Conservation (phyloP, 768 basidiomycete species). For the Serendipita sp. region DNA sequence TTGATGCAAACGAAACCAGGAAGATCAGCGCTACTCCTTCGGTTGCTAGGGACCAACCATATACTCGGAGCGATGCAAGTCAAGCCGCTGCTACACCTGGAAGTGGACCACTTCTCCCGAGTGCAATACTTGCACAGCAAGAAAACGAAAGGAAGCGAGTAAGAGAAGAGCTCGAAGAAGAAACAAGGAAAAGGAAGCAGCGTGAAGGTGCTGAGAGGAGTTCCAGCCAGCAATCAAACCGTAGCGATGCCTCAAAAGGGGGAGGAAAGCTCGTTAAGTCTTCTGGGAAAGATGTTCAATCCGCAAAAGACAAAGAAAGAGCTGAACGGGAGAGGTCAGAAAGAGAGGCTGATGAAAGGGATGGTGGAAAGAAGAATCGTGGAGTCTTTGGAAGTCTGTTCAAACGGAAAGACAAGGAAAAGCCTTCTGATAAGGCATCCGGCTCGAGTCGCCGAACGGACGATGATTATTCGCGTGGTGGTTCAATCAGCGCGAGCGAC, state of each 20-base stretch:
- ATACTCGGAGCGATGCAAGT: background rate
- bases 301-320: slow-evolving; percentile 34
- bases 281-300: slow-evolving; percentile 26
- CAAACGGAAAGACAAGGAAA: slow-evolving; percentile 46
- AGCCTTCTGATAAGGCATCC: slow-evolving; percentile 42
- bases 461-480: background rate
- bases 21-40: slow-evolving; percentile 65
- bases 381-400: slow-evolving; percentile 68
- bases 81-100: slow-evolving; percentile 7
- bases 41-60: slow-evolving; percentile 39
- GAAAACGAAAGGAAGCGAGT: slow-evolving; percentile 38
- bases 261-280: background rate
- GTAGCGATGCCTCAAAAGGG: slow-evolving; percentile 7
- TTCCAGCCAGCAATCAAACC: slow-evolving; percentile 9
- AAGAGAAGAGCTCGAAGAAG: slow-evolving; percentile 26
- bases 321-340: slow-evolving; percentile 22
- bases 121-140: slow-evolving; percentile 25
- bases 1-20: slow-evolving; percentile 51
- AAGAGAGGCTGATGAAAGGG: slow-evolving; percentile 46
- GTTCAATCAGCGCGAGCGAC: slow-evolving; percentile 4
- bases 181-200: slow-evolving; percentile 2
- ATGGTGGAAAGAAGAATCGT: slow-evolving; percentile 21
- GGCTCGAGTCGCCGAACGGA: background rate
- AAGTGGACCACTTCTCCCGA: slow-evolving; percentile 22
- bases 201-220: slow-evolving; percentile 18